Evolutionary conservation across 305 asterid genomes (phyloP), one percentile per base, ranked within the genome.

Genomic region (Fraxinus ornus): DNA sequence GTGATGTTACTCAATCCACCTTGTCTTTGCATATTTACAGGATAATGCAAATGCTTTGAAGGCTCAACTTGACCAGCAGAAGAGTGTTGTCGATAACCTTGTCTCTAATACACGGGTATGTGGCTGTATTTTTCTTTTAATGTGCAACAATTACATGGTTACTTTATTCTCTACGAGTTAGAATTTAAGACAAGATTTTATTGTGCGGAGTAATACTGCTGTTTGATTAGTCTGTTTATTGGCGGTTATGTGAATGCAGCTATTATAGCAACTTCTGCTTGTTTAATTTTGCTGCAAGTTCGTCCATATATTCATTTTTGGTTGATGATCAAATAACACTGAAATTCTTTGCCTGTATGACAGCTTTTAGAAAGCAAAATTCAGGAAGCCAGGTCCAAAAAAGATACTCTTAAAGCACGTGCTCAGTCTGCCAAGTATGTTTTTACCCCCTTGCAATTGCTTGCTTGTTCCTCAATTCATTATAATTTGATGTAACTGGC

Each of bases 291-390:
- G 52, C 71, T 84, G 72, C 66, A 68, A 70, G 82, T 79, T 77
- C 81, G 12, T 36, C 33, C 8, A 76, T 66, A 9, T 39, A 81
- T 79, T 83, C 73, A 64, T 79, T 21, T 80, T 32, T 15, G 75
- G 52, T 79, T 35, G 84, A 68, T 76, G 13, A 79, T 62, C 41
- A 19, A 75, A 62, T 64, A 70, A 32, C 19, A 13, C 44, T 52
- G 6, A 68, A 13, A n/a, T 10, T 28, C 36, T 26, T 41, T 76
- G 78, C 84, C 78, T 79, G 82, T 79, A 21, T 78, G 60, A 22
- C 95, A 94, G 99, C 89, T 96, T 81, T 86, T 96, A 82, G 99
- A 96, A 87, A 94, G 97, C 92, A 96, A 96, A 91, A 96, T 94
- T 88, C 98, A 94, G 84, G 99, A 96, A 88, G 99, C 99, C 2